Percentiles rank a stretch among this genome's conserved stretches.
Conservation (phyloP, 2,329 filamentous ascomycete species). For the Neonectria punicea region DNA sequence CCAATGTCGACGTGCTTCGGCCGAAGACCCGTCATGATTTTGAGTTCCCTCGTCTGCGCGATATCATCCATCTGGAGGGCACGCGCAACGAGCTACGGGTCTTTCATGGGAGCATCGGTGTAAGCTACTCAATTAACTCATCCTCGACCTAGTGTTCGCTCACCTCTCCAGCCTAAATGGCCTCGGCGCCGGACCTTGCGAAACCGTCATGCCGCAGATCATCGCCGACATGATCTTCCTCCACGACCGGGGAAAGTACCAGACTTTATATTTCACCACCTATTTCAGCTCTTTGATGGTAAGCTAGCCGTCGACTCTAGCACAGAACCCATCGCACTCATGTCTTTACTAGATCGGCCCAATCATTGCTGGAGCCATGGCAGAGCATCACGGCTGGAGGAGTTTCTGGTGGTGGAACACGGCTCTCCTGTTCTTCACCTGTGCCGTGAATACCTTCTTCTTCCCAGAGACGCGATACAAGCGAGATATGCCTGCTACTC, state of each 20-base stretch:
- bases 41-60: too few species aligned
- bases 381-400: slow-evolving; percentile 17
- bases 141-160: slow-evolving; percentile 4
- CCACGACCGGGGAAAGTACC: slow-evolving; percentile 20
- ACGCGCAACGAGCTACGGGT: too few species aligned
- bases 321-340: not conserved
- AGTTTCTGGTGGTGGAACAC: slow-evolving; percentile 24
- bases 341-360: slow-evolving; percentile 4
- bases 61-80: too few species aligned
- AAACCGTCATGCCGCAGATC: slow-evolving; percentile 22
- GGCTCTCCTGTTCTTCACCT: slow-evolving; percentile 15
- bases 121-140: too few species aligned
- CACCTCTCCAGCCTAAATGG: slow-evolving; percentile 11
- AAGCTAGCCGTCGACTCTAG: not conserved
- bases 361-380: slow-evolving; percentile 20
- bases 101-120: too few species aligned
- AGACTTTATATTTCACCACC: slow-evolving; percentile 12
- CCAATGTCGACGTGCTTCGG: too few species aligned
- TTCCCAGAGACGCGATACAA: slow-evolving; percentile 18
- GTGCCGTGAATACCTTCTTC: slow-evolving; percentile 1
- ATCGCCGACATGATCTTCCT: slow-evolving; percentile 25
- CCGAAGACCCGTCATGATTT: too few species aligned
- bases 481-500: slow-evolving; percentile 2
- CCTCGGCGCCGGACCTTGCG: slow-evolving; percentile 16
- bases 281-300: slow-evolving; percentile 21